A percentile compares a stretch with the other conserved stretches of the same genome.
These are phyloP conservation scores for Symbiodinium natans DNA, from an alignment of 73 alveolate genomes.

Conservation along the genomic window DNA sequence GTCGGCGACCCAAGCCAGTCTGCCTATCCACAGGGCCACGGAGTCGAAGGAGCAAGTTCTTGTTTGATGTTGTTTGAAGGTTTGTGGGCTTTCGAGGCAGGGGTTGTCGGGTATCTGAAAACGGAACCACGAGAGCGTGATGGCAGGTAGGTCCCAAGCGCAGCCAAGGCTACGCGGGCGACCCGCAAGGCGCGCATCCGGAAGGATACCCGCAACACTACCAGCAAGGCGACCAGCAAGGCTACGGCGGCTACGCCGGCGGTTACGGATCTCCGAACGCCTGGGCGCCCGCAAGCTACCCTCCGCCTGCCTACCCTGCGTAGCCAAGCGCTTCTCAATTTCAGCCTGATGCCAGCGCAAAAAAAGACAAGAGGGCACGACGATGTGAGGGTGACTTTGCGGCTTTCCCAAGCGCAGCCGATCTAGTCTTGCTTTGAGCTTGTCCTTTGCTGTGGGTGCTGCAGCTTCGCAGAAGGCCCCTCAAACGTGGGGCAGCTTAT, in stretches of 20 bases:
- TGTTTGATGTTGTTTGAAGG: not conserved
- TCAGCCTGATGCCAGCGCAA: not conserved
- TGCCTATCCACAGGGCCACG: not conserved
- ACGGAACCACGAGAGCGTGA: not conserved
- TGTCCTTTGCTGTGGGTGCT: too few species aligned
- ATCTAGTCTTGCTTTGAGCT: too few species aligned
- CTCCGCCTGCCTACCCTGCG: not conserved
- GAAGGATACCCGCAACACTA: too few species aligned
- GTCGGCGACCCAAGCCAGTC: not conserved
- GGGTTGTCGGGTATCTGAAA: too few species aligned
- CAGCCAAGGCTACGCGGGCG: not conserved
- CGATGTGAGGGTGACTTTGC: too few species aligned
- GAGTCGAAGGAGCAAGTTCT: not conserved
- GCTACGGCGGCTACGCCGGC: not conserved
- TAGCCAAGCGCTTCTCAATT: not conserved
- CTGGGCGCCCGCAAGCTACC: not conserved
- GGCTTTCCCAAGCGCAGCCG: too few species aligned
- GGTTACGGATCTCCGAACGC: too few species aligned
- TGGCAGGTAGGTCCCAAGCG: not conserved
- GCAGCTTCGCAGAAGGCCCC: too few species aligned
- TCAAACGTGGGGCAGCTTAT: too few species aligned
- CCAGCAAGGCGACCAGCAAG: not conserved
- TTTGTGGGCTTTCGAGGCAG: too few species aligned
- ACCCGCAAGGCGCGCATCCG: too few species aligned
- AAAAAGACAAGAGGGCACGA: not conserved